Conservation (phyloP, 2,329 filamentous ascomycete species). For the Ceratocystis alfenasii region DNA sequence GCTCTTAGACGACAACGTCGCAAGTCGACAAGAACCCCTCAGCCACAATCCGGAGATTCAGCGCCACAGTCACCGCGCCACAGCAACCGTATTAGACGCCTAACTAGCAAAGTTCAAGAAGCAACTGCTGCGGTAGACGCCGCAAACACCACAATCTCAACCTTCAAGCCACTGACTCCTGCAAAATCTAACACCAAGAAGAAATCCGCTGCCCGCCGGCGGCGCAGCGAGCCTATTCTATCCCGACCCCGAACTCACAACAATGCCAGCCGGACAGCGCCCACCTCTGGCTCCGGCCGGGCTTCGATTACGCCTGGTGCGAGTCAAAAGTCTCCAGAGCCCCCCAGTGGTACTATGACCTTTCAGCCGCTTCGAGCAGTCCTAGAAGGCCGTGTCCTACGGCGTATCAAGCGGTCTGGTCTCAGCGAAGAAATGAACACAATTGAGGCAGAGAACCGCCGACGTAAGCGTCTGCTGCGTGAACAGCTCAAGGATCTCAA, state of each 20-base stretch:
- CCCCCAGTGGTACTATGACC: constrained; percentile 24
- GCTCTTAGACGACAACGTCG: constrained; percentile 17
- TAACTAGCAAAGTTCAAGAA: constrained; percentile 13
- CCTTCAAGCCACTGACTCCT: neutral
- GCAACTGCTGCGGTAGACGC: neutral
- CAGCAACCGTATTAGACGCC: constrained; percentile 18
- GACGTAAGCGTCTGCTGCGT: constrained; percentile 31
- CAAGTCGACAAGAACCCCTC: neutral
- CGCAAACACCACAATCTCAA: neutral
- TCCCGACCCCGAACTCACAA: constrained; percentile 9
- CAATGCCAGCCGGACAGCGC: constrained; percentile 15
- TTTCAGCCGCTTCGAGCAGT: constrained; percentile 44
- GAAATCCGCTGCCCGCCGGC: constrained; percentile 1
- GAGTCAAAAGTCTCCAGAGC: constrained; percentile 27
- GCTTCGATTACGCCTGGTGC: neutral
- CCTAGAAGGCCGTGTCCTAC: constrained; percentile 45
- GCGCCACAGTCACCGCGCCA: constrained; percentile 17
- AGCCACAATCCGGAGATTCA: constrained; percentile 13
- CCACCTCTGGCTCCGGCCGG: constrained; percentile 13
- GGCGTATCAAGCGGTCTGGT: constrained; percentile 44
- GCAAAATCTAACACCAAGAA: neutral
- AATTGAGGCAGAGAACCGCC: constrained; percentile 38
- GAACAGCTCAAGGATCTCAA: constrained; percentile 40
- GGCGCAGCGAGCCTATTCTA: constrained; percentile 9
- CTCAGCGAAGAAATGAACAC: constrained; percentile 48